These are phyloP conservation scores for Arthrobotrys conoides DNA, from an alignment of 2,329 filamentous ascomycete species.

Conservation along the genomic window DNA sequence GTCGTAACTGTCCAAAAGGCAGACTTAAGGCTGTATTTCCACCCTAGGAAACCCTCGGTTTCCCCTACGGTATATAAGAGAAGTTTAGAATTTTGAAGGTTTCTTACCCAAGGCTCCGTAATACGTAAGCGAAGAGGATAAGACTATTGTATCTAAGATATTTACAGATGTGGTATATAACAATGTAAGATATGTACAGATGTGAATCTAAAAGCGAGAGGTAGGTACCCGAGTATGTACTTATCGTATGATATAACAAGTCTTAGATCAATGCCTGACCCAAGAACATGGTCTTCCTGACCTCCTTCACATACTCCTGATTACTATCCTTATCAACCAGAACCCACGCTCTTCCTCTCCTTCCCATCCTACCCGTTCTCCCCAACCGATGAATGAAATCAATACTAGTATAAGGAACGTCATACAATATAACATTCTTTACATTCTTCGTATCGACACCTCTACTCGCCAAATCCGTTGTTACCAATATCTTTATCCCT, in stretches of 20 bases:
- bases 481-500: slow-evolving; percentile 85
- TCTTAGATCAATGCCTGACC: slow-evolving; percentile 52
- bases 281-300: slow-evolving; percentile 62
- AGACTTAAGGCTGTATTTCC: too few species aligned
- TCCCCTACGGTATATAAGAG: too few species aligned
- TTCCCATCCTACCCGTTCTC: slow-evolving; percentile 91
- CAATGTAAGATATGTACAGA: not conserved
- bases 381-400: slow-evolving; percentile 98
- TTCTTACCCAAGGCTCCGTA: too few species aligned
- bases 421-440: slow-evolving; percentile 90
- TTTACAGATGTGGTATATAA: slow-evolving; percentile 36
- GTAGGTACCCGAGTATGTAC: too few species aligned
- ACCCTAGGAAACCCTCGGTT: too few species aligned
- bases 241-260: not conserved
- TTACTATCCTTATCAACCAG: slow-evolving; percentile 90
- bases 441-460: slow-evolving; percentile 96
- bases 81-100: too few species aligned
- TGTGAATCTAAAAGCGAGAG: slow-evolving; percentile 17
- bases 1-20: too few species aligned
- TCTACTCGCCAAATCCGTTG: slow-evolving; percentile 90
- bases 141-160: not conserved
- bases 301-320: slow-evolving; percentile 88
- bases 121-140: too few species aligned
- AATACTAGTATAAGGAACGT: slow-evolving; percentile 97
- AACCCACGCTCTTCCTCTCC: slow-evolving; percentile 88